Evolutionary conservation across 73 alveolate genomes (phyloP).

Genomic region (Blepharisma stoltei): DNA sequence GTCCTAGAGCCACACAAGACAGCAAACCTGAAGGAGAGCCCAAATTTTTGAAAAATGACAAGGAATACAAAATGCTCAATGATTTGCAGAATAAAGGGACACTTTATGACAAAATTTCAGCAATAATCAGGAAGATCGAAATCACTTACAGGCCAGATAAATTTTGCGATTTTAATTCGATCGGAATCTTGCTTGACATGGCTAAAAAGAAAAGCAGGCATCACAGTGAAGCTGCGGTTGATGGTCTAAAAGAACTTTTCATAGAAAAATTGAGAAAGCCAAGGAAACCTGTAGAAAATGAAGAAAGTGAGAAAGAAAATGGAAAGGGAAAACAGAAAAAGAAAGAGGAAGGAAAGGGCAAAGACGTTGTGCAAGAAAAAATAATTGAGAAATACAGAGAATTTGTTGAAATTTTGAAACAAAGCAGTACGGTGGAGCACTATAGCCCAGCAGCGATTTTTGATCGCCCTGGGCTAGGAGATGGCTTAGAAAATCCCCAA

Average conservation of each 20-base stretch:
- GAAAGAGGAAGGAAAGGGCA: conserved; percentile 39
- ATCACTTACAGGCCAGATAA: conserved; percentile 48
- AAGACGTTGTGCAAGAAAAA: conserved; percentile 71
- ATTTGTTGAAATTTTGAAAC: conserved; percentile 62
- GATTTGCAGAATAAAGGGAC: conserved; percentile 70
- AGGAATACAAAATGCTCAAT: background rate
- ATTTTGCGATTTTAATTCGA: conserved; percentile 32
- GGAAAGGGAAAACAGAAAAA: conserved; percentile 44
- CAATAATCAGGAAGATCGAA: conserved; percentile 59
- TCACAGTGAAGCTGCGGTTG: conserved; percentile 63
- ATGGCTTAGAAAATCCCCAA: too few species aligned
- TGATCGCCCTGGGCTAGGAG: too few species aligned
- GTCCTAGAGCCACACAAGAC: too few species aligned
- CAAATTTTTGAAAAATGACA: background rate
- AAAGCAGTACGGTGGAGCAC: conserved; percentile 61
- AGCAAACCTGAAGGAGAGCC: too few species aligned
- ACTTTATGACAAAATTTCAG: conserved; percentile 78
- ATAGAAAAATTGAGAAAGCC: conserved; percentile 48
- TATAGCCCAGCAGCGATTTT: too few species aligned
- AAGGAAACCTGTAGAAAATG: conserved; percentile 55
- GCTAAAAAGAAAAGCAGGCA: conserved; percentile 78
- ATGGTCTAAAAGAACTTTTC: conserved; percentile 72
- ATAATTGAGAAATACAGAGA: conserved; percentile 68
- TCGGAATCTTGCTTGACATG: conserved; percentile 56
- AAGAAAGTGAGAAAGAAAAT: conserved; percentile 36